phyloP scores from a whole-genome alignment of 257 asterid species.

The Penstemon barbatus region DNA sequence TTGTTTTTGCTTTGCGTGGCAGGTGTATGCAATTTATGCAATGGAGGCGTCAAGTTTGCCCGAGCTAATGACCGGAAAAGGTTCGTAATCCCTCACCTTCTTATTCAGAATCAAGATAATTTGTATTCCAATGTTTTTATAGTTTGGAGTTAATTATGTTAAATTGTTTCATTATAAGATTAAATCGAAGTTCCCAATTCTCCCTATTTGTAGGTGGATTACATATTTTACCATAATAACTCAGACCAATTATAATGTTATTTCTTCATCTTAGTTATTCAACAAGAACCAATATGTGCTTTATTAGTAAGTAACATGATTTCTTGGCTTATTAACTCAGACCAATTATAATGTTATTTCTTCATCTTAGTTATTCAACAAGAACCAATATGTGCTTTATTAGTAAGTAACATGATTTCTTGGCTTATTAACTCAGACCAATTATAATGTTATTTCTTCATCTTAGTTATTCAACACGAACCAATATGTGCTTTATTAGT shows the following conservation, averaged over 20 bases:
- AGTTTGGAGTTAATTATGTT: background rate
- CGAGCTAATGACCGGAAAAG: slow-evolving; percentile 68
- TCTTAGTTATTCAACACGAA: background rate
- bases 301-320: no score
- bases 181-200: no score
- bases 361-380: background rate
- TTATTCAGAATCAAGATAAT: background rate
- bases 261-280: no score
- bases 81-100: slow-evolving; percentile 37
- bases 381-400: background rate
- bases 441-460: background rate
- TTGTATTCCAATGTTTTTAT: background rate
- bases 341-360: background rate
- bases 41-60: slow-evolving; percentile 87
- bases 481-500: background rate
- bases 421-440: background rate
- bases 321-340: no score
- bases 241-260: no score
- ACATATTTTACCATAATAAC: no score
- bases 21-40: slow-evolving; percentile 92
- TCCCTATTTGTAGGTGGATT: no score
- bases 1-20: slow-evolving; percentile 13
- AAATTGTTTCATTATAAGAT: no score
- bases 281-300: no score
- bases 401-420: background rate